Percentiles rank a stretch among this genome's conserved stretches.
Evolutionary conservation across 257 asterid species (phyloP).

Genomic region (Solanum infundibuliforme): DNA sequence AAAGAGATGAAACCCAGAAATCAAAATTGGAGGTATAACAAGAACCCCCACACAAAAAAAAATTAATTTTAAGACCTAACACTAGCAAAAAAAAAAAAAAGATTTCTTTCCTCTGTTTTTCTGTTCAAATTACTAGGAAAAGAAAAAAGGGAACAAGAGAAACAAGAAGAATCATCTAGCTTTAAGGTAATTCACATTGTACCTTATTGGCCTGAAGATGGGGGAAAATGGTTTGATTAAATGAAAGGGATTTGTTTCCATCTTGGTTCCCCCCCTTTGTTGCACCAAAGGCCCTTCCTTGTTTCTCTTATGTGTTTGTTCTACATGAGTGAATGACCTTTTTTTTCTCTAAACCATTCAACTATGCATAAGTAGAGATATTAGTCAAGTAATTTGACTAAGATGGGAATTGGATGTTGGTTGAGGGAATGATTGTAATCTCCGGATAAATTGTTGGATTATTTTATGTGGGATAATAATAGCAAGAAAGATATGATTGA

Average conservation of each 20-base stretch:
- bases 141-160: rapidly evolving
- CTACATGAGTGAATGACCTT: neutral
- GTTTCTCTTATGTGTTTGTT: neutral
- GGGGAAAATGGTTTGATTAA: neutral
- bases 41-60: neutral
- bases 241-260: neutral
- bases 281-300: neutral
- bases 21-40: neutral
- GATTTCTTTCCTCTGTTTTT: neutral
- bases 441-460: neutral
- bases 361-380: neutral
- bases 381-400: neutral
- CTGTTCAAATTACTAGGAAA: neutral
- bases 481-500: rapidly evolving
- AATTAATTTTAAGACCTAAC: neutral
- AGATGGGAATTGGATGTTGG: neutral
- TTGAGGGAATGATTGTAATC: neutral
- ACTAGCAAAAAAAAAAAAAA: neutral
- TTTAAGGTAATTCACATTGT: neutral
- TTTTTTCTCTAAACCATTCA: neutral
- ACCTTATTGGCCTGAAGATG: neutral
- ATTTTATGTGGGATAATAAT: neutral
- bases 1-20: neutral
- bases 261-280: neutral
- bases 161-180: neutral